phyloP scores from a whole-genome alignment of 1,284 basidiomycete species.

The Apiotrichum laibachii region DNA sequence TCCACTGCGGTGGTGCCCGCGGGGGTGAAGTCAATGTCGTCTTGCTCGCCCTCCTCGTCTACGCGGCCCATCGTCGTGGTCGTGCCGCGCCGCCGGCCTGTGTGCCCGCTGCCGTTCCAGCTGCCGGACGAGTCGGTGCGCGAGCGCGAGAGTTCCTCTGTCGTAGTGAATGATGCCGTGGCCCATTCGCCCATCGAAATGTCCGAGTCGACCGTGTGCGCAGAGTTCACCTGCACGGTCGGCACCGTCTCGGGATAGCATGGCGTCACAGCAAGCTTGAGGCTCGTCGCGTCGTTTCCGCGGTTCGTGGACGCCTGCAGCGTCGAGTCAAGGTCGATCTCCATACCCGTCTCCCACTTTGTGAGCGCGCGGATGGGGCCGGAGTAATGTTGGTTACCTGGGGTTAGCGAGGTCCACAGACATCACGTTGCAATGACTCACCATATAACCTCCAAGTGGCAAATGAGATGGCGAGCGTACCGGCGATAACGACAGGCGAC shows the following conservation, averaged over 20 bases:
- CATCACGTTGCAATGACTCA: too few species aligned
- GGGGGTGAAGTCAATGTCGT: too few species aligned
- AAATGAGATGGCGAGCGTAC: slow-evolving; percentile 37
- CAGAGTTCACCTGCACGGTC: slow-evolving; percentile 7
- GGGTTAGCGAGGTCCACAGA: too few species aligned
- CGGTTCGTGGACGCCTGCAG: slow-evolving; percentile 14
- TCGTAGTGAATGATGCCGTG: slow-evolving; percentile 5
- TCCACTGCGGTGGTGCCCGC: too few species aligned
- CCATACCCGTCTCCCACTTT: slow-evolving; percentile 50
- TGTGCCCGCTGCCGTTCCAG: not conserved
- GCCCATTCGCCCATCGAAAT: slow-evolving; percentile 16
- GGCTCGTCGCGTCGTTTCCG: not conserved
- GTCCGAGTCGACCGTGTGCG: slow-evolving; percentile 10
- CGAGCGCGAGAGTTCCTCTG: not conserved
- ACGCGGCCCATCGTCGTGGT: slow-evolving; percentile 5
- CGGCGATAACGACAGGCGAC: slow-evolving; percentile 42
- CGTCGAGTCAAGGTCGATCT: slow-evolving; percentile 40
- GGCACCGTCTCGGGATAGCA: slow-evolving; percentile 5
- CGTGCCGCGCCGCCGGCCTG: not conserved
- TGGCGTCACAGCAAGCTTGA: slow-evolving; percentile 15
- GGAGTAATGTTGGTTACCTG: slow-evolving; percentile 37
- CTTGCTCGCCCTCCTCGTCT: not conserved
- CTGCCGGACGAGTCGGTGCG: not conserved
- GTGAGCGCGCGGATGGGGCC: slow-evolving; percentile 50
- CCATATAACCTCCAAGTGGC: slow-evolving; percentile 29